phyloP scores from a whole-genome alignment of 768 basidiomycete species.

The Trametes elegans region DNA sequence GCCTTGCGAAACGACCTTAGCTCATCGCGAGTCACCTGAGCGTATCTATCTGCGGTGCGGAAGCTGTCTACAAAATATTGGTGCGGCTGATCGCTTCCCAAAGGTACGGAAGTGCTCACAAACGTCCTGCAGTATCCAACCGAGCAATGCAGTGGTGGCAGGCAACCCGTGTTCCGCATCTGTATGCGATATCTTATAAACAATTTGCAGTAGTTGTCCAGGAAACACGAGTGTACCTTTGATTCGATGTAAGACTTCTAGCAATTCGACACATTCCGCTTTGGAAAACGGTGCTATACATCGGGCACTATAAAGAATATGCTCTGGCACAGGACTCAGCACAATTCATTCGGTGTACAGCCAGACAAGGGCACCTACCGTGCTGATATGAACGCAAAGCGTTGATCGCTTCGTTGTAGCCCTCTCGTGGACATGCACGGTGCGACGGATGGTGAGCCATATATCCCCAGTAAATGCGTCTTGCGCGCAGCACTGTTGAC shows the following conservation, averaged over 20 bases:
- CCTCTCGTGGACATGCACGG: conserved; percentile 39
- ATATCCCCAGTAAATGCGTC: conserved; percentile 53
- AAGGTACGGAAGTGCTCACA: conserved; percentile 26
- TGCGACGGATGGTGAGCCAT: conserved; percentile 50
- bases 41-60: conserved; percentile 45
- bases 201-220: too few relatives aligned
- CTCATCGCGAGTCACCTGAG: conserved; percentile 35
- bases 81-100: background rate
- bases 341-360: background rate
- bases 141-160: conserved; percentile 44
- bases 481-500: conserved; percentile 42
- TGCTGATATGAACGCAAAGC: conserved; percentile 52
- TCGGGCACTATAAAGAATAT: conserved; percentile 39
- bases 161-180: conserved; percentile 32
- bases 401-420: conserved; percentile 46
- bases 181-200: background rate
- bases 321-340: too few relatives aligned
- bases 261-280: conserved; percentile 49
- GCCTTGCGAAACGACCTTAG: conserved; percentile 27
- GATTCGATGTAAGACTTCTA: conserved; percentile 28
- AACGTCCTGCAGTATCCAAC: conserved; percentile 51
- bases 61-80: conserved; percentile 34
- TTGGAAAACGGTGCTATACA: conserved; percentile 55
- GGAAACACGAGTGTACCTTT: conserved; percentile 5
- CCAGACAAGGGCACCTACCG: too few relatives aligned